These are phyloP conservation scores for Xylariaceae sp. DNA, from an alignment of 2,329 filamentous ascomycete species.

Conservation along the genomic window DNA sequence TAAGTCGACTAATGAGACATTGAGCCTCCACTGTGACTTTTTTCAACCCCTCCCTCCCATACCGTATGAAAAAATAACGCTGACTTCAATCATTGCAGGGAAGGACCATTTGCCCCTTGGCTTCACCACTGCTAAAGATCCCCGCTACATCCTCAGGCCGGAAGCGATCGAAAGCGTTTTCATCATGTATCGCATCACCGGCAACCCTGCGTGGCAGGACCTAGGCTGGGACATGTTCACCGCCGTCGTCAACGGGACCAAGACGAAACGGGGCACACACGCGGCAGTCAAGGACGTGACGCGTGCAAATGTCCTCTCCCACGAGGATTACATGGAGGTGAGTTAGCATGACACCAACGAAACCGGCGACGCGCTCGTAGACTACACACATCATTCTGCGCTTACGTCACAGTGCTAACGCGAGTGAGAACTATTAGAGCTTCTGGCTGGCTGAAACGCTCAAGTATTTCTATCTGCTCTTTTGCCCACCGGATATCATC, in stretches of 20 bases:
- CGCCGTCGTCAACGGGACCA: conserved; percentile 32
- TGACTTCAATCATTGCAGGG: conserved; percentile 34
- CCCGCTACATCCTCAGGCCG: conserved; percentile 38
- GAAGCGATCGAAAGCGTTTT: conserved; percentile 41
- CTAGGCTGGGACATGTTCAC: conserved; percentile 38
- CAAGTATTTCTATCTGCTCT: conserved; percentile 44
- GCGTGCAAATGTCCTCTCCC: conserved; percentile 44
- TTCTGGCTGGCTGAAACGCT: conserved; percentile 69
- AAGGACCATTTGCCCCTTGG: conserved; percentile 46
- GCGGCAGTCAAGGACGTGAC: conserved; percentile 43
- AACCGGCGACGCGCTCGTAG: too few species aligned
- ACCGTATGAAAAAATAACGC: background rate
- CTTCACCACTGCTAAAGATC: conserved; percentile 56
- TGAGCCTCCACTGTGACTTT: background rate
- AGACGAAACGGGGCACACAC: conserved; percentile 31
- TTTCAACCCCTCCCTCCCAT: background rate
- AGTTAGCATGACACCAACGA: too few species aligned
- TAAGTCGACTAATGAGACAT: conserved; percentile 12
- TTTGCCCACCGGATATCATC: conserved; percentile 54
- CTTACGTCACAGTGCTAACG: background rate
- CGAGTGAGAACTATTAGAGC: conserved; percentile 41
- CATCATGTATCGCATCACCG: conserved; percentile 38
- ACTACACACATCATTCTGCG: background rate
- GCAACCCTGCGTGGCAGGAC: conserved; percentile 31
- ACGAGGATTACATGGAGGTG: conserved; percentile 48